Percentiles rank a stretch among this genome's conserved stretches.
Conservation (phyloP, 805 yeast genomes). For the Schizosaccharomyces japonicus region DNA sequence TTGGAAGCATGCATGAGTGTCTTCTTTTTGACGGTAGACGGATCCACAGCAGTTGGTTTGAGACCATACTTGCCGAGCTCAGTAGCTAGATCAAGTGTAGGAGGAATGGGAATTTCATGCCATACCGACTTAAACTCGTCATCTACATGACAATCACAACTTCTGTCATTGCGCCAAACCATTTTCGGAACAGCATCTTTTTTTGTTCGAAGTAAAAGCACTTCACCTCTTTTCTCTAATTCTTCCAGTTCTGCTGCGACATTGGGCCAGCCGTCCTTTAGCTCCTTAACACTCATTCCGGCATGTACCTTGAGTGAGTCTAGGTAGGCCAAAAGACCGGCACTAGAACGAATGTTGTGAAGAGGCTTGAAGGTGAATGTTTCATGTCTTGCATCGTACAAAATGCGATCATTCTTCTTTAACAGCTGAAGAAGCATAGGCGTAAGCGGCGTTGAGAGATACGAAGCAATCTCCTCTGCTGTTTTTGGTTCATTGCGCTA, state of each 20-base stretch:
- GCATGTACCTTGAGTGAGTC: constrained; percentile 65
- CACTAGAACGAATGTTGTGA: constrained; percentile 63
- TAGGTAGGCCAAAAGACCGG: constrained; percentile 49
- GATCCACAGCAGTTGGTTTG: constrained; percentile 94
- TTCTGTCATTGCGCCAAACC: constrained; percentile 55
- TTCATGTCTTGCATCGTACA: constrained; percentile 33
- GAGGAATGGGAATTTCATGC: constrained; percentile 58
- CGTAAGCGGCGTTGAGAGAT: constrained; percentile 36
- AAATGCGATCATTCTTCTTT: constrained; percentile 53
- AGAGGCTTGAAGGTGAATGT: constrained; percentile 72
- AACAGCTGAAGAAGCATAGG: constrained; percentile 48
- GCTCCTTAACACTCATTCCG: constrained; percentile 62
- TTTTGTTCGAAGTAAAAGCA: constrained; percentile 58
- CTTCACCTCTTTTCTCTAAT: constrained; percentile 39
- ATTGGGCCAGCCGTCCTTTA: constrained; percentile 84
- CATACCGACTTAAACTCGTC: constrained; percentile 65
- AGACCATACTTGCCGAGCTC: constrained; percentile 61
- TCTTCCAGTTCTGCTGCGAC: constrained; percentile 57
- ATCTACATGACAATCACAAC: constrained; percentile 23
- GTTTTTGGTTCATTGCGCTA: constrained; percentile 41
- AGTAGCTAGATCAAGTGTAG: constrained; percentile 56
- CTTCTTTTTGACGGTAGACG: constrained; percentile 61
- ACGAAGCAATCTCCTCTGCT: constrained; percentile 38
- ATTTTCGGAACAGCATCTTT: constrained; percentile 84
- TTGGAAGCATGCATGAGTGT: constrained; percentile 36